Evolutionary conservation across 306 rosid species (phyloP).

Genomic region (Lotus japonicus): DNA sequence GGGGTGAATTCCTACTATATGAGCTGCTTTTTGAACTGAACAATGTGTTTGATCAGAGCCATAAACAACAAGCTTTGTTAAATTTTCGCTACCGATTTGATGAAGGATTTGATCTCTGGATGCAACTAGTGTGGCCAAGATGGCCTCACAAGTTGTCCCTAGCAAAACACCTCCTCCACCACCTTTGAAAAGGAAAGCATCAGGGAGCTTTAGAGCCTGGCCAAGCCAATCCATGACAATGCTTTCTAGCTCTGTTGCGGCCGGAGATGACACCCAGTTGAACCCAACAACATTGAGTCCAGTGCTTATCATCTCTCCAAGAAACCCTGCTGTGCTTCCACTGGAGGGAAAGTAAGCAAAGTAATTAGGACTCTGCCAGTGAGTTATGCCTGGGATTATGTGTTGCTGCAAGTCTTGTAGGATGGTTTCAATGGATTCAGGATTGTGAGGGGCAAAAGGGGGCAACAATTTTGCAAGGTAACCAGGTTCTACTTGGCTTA

Average conservation of each 20-base stretch:
- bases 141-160: constrained; percentile 52
- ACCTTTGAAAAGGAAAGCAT: constrained; percentile 38
- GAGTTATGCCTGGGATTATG: constrained; percentile 57
- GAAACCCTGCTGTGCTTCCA: constrained; percentile 51
- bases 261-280: constrained; percentile 62
- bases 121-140: constrained; percentile 46
- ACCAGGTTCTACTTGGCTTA: constrained; percentile 48
- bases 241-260: constrained; percentile 56
- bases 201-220: constrained; percentile 33
- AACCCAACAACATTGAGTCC: constrained; percentile 50
- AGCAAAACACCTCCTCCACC: constrained; percentile 60
- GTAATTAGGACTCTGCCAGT: constrained; percentile 61
- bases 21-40: constrained; percentile 42
- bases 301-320: constrained; percentile 58
- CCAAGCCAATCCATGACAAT: constrained; percentile 65
- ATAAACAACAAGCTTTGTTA: constrained; percentile 42
- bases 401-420: constrained; percentile 30
- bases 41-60: constrained; percentile 66
- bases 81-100: constrained; percentile 3
- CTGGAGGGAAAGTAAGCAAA: constrained; percentile 55
- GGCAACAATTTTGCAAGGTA: constrained; percentile 36
- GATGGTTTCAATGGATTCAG: constrained; percentile 48
- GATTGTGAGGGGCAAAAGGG: constrained; percentile 22
- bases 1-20: constrained; percentile 40
- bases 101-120: constrained; percentile 33